phyloP scores from a whole-genome alignment of 140 eudicot species.

The Anethum foeniculum region DNA sequence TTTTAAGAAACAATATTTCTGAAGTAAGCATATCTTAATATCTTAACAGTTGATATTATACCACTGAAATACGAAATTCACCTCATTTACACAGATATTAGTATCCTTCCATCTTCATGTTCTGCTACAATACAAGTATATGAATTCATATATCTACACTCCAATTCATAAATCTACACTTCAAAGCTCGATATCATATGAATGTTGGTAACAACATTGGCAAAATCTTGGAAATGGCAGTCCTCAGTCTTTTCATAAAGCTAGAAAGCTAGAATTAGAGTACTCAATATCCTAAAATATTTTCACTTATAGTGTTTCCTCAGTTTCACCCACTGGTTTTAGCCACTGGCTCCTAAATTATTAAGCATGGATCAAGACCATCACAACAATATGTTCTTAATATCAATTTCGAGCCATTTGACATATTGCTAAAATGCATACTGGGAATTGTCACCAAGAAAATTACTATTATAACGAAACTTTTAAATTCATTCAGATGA shows the following conservation, averaged over 20 bases:
- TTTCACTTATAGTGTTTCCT: neutral
- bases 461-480: neutral
- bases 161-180: neutral
- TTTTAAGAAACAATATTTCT: too few relatives aligned
- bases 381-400: neutral
- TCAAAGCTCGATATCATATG: neutral
- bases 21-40: neutral
- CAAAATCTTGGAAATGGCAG: neutral
- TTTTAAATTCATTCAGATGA: neutral
- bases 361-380: neutral
- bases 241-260: neutral
- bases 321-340: neutral
- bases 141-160: neutral
- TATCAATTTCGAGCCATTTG: neutral
- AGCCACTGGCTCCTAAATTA: neutral
- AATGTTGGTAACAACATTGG: neutral
- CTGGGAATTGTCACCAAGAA: neutral
- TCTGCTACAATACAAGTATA: neutral
- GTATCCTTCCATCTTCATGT: neutral
- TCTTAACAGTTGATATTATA: too few relatives aligned
- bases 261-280: neutral
- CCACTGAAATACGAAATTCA: neutral
- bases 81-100: neutral
- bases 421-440: neutral
- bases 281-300: neutral